Percentiles rank a stretch among this genome's conserved stretches.
Evolutionary conservation across 768 basidiomycete genomes (phyloP).

Genomic region (Xerocomus potaroensis): DNA sequence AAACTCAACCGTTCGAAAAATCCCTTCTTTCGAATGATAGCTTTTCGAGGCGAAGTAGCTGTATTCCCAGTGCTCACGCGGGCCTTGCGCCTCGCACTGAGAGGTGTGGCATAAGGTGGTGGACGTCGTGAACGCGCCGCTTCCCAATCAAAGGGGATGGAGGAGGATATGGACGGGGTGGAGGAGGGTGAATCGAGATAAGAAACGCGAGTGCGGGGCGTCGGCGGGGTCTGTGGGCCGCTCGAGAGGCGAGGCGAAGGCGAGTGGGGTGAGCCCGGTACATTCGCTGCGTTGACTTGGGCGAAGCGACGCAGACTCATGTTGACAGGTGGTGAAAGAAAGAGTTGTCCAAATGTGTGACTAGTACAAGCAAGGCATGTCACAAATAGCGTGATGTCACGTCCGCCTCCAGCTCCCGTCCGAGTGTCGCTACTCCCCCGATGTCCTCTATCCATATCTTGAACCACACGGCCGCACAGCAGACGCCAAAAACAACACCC

Average conservation of each 20-base stretch:
- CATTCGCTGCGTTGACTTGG: slow-evolving; percentile 41
- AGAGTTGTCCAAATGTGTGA: slow-evolving; percentile 14
- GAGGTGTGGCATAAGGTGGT: slow-evolving; percentile 68
- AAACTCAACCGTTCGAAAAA: slow-evolving; percentile 52
- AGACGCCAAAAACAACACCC: slow-evolving; percentile 53
- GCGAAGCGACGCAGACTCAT: slow-evolving; percentile 61
- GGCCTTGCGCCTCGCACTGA: slow-evolving; percentile 41
- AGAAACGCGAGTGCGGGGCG: slow-evolving; percentile 46
- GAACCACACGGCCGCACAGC: slow-evolving; percentile 55
- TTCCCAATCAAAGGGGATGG: slow-evolving; percentile 83
- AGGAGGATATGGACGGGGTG: slow-evolving; percentile 72
- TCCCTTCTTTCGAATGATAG: slow-evolving; percentile 58
- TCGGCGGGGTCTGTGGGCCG: slow-evolving; percentile 40
- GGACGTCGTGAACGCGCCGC: slow-evolving; percentile 68
- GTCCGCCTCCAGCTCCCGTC: slow-evolving; percentile 13
- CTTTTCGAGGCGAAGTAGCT: slow-evolving; percentile 41
- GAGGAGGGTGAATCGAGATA: slow-evolving; percentile 56
- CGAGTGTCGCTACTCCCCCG: slow-evolving; percentile 18
- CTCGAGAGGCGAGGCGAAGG: slow-evolving; percentile 30
- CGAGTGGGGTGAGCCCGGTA: slow-evolving; percentile 39
- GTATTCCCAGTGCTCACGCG: slow-evolving; percentile 33
- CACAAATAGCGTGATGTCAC: slow-evolving; percentile 29
- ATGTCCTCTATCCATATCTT: slow-evolving; percentile 43
- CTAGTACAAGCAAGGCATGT: slow-evolving; percentile 21
- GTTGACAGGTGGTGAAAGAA: slow-evolving; percentile 2